Evolutionary conservation across 495 filamentous ascomycete genomes (phyloP).

Genomic region (Neurospora discreta): DNA sequence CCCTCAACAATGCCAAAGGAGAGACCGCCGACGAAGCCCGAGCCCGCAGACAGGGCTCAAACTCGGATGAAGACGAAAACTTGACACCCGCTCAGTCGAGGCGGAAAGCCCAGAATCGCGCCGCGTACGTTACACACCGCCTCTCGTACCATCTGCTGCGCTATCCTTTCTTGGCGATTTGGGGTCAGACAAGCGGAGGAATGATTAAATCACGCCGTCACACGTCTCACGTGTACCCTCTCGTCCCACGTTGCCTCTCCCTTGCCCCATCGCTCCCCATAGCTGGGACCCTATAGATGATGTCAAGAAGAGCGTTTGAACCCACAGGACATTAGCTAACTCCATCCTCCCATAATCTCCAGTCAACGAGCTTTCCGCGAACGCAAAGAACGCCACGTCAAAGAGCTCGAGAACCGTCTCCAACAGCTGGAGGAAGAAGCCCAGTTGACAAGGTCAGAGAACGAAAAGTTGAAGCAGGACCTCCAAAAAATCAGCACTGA

Average conservation of each 20-base stretch:
- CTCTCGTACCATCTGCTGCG: not conserved
- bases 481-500: conserved; percentile 72
- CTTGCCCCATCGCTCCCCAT: not conserved
- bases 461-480: conserved; percentile 74
- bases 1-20: conserved; percentile 21
- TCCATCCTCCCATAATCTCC: not conserved
- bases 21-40: conserved; percentile 25
- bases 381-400: conserved; percentile 87
- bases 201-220: not conserved
- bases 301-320: not conserved
- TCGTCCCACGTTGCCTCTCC: not conserved
- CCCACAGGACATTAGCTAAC: conserved; percentile 4
- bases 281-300: not conserved
- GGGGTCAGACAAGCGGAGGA: not conserved
- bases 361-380: conserved; percentile 96
- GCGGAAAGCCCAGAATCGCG: conserved; percentile 91
- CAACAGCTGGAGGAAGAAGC: conserved; percentile 52
- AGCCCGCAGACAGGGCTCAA: conserved; percentile 32
- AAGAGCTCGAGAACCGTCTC: conserved; percentile 82
- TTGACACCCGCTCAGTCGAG: conserved; percentile 70
- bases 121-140: conserved; percentile 60
- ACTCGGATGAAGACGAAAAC: conserved; percentile 45
- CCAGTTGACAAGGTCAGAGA: conserved; percentile 44
- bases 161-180: not conserved
- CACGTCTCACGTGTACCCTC: not conserved